phyloP scores from a whole-genome alignment of 2,329 filamentous ascomycete species.

The Cryoendolithus antarcticus region DNA sequence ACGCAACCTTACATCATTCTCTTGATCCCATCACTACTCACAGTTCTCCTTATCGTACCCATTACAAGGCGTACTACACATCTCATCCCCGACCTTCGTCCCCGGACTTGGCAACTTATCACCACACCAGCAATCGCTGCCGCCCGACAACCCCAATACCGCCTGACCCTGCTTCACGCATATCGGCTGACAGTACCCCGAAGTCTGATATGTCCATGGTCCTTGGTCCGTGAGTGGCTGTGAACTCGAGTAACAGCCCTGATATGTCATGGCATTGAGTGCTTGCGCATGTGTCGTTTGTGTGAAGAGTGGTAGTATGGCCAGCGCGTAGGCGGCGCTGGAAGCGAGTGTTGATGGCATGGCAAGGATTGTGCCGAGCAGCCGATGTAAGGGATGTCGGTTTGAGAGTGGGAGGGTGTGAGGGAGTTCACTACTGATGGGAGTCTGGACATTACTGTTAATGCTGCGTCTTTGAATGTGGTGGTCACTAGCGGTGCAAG shows the following conservation, averaged over 20 bases:
- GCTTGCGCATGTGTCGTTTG: slow-evolving; percentile 3
- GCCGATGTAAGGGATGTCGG: slow-evolving; percentile 10
- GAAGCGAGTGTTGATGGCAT: slow-evolving; percentile 12
- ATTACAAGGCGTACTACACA: slow-evolving; percentile 55
- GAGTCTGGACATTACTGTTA: not conserved
- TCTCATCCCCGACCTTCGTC: slow-evolving; percentile 40
- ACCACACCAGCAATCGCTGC: slow-evolving; percentile 64
- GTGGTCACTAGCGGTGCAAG: too few species aligned
- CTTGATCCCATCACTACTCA: slow-evolving; percentile 25
- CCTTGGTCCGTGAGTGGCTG: slow-evolving; percentile 36
- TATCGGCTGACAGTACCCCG: slow-evolving; percentile 41
- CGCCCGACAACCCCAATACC: slow-evolving; percentile 52
- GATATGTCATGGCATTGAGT: slow-evolving; percentile 12
- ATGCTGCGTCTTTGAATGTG: too few species aligned
- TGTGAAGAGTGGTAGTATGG: slow-evolving; percentile 6
- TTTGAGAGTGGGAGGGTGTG: slow-evolving; percentile 1
- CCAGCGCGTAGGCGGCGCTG: slow-evolving; percentile 6
- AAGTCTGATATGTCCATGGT: slow-evolving; percentile 39
- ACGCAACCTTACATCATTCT: slow-evolving; percentile 20
- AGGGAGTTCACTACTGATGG: not conserved
- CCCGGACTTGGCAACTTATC: slow-evolving; percentile 49
- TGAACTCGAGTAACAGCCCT: slow-evolving; percentile 42
- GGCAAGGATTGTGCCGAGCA: slow-evolving; percentile 5
- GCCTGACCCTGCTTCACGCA: slow-evolving; percentile 37
- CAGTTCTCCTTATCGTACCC: slow-evolving; percentile 54